These are phyloP conservation scores for Trichosporon sp. DNA, from an alignment of 1,284 basidiomycete genomes.

Conservation along the genomic window DNA sequence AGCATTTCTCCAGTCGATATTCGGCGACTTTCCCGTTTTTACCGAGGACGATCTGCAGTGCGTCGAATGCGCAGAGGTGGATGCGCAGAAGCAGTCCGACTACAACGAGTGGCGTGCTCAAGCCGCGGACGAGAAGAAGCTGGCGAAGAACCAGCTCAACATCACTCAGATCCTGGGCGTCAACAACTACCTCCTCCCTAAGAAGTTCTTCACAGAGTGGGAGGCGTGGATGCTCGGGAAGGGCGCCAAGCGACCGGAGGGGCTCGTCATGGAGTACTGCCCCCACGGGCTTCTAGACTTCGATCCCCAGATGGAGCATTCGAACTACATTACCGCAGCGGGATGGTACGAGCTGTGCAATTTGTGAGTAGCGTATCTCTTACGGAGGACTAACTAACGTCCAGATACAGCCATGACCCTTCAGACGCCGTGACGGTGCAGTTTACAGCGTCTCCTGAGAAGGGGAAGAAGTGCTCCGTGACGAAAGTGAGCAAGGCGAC, in stretches of 20 bases:
- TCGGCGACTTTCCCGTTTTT: conserved; percentile 40
- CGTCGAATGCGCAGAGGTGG: conserved; percentile 25
- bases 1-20: conserved; percentile 37
- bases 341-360: conserved; percentile 39
- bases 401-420: conserved; percentile 35
- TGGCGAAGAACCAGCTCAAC: conserved; percentile 22
- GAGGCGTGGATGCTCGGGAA: conserved; percentile 27
- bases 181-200: conserved; percentile 40
- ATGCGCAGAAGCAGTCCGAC: neutral
- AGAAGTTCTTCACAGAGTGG: conserved; percentile 37
- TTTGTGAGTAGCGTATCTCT: conserved; percentile 32
- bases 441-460: conserved; percentile 21
- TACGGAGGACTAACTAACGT: neutral
- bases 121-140: conserved; percentile 20
- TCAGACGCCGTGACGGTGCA: conserved; percentile 30
- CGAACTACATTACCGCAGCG: conserved; percentile 28
- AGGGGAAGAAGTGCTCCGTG: conserved; percentile 21
- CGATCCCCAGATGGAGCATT: conserved; percentile 40
- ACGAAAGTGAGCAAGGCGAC: conserved; percentile 21
- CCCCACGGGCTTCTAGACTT: conserved; percentile 46
- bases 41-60: conserved; percentile 28
- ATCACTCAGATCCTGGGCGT: conserved; percentile 26
- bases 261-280: conserved; percentile 37
- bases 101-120: neutral
- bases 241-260: conserved; percentile 21